Conservation (phyloP, 2,329 filamentous ascomycete species). For the Fusarium torreyae region DNA sequence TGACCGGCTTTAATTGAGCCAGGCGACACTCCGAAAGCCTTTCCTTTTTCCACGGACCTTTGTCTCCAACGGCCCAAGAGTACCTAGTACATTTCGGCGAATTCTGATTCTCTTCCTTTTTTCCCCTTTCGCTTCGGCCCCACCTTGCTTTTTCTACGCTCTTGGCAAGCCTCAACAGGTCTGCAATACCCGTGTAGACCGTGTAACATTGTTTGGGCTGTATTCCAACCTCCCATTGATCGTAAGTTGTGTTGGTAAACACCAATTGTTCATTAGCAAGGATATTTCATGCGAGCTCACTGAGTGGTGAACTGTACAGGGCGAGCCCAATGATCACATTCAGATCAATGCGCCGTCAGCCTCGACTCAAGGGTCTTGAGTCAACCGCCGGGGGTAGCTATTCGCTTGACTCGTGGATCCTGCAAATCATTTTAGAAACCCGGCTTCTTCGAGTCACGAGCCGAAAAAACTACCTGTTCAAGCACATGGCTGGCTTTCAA, state of each 20-base stretch:
- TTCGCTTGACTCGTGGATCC: conserved; percentile 56
- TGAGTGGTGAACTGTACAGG: conserved; percentile 9
- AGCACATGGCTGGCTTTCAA: conserved; percentile 41
- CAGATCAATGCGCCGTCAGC: conserved; percentile 29
- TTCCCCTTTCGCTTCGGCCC: conserved; percentile 19
- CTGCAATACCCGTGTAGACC: conserved; percentile 20
- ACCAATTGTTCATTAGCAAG: neutral
- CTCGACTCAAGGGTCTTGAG: conserved; percentile 27
- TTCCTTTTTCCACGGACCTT: conserved; percentile 36
- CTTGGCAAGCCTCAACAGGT: conserved; percentile 31
- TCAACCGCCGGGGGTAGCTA: conserved; percentile 37
- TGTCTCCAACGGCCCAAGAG: conserved; percentile 22
- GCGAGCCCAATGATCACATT: conserved; percentile 13
- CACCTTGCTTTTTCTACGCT: conserved; percentile 27
- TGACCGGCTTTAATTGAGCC: conserved; percentile 30
- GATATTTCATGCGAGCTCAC: conserved; percentile 11
- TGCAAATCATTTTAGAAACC: conserved; percentile 53
- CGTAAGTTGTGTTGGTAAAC: conserved; percentile 4
- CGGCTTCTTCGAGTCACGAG: conserved; percentile 49
- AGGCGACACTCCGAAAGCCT: conserved; percentile 29
- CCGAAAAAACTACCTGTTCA: conserved; percentile 29
- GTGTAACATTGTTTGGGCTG: conserved; percentile 9
- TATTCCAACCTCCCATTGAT: conserved; percentile 10
- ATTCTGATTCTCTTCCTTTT: conserved; percentile 34
- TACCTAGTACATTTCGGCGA: conserved; percentile 38